Base-by-base conservation (phyloP, 305 asterid species). In the Striga hermonthica region DNA sequence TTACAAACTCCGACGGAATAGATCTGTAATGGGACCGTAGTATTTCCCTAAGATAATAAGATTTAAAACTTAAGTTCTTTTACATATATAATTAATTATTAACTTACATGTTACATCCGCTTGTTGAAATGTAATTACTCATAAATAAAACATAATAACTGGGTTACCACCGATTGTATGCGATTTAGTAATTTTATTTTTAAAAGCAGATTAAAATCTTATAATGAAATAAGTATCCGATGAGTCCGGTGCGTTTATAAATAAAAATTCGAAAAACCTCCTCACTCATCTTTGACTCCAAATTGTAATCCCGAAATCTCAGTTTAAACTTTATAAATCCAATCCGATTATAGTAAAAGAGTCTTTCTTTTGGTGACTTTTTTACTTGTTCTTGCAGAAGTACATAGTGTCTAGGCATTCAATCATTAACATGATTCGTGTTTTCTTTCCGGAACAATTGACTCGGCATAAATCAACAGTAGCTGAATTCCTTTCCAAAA, bases 381-480 rank as follows among this genome's bases (percentile, higher is more conserved):
- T 22, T 22, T 36, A 39, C 22, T 48, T 47, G 15, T n/a, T 31
- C n/a, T 41, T 37, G 10, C 57, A 8, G 47, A 34, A 28, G 36
- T 68, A 52, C 52, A 41, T 28, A 38, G 37, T 50, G 16, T 68
- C 43, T 47, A 63, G 74, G 41, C 62, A 58, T 40, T 68, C 57
- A 66, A n/a, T 55, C 36, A 14, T 60, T 77, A 65, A 71, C 66
- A 57, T 62, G 72, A 59, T 62, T 10, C 35, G 38, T 57, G 60
- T 72, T 75, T 64, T 82, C 54, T 72, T 81, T 75, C 86, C 90
- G 99, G 99, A 93, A 83, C 84, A 90, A 72, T 64, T 93, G 85
- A 93, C 97, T 12, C 81, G 99, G 86, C 99, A 93, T 72, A 93
- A 93, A 81, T 93, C 97, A 43, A 93, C 99, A 1, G 99, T 93